Evolutionary conservation across 331 rosid species (phyloP).

Genomic region (Stylosanthes scabra): DNA sequence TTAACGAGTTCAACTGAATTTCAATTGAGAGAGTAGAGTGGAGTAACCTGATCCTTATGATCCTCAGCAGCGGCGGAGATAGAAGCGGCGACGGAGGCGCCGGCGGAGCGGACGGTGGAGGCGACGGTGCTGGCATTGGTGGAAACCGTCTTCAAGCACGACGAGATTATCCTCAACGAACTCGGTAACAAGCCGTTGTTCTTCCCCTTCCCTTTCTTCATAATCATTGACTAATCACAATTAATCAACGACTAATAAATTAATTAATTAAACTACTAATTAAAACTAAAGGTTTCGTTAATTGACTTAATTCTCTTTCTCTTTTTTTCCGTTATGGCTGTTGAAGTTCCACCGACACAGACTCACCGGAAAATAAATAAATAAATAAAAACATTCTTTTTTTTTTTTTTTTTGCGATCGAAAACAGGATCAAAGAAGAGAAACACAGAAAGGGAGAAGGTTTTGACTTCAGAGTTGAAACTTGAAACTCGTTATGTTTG

Average conservation of each 20-base stretch:
- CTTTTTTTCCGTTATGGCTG: neutral
- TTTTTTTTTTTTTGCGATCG: neutral
- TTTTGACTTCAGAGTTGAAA: conserved; percentile 1
- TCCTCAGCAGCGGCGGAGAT: conserved; percentile 76
- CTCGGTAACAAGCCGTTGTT: conserved; percentile 84
- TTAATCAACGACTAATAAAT: neutral
- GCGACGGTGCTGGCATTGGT: conserved; percentile 86
- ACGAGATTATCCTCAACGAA: conserved; percentile 84
- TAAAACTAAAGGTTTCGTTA: neutral
- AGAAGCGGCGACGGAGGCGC: conserved; percentile 85
- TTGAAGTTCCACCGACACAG: neutral
- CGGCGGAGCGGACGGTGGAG: conserved; percentile 91
- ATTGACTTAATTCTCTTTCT: neutral
- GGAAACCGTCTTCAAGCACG: conserved; percentile 86
- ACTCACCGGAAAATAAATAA: neutral
- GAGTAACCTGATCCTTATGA: conserved; percentile 82
- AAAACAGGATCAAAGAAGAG: neutral
- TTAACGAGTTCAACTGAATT: neutral
- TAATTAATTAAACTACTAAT: neutral
- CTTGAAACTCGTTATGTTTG: neutral
- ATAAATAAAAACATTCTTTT: neutral
- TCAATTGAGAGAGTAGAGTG: neutral
- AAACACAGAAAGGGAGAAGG: neutral
- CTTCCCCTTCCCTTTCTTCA: conserved; percentile 70
- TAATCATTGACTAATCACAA: conserved; percentile 6